Conservation (phyloP, 441 rosid species). For the Eruca vesicaria region DNA sequence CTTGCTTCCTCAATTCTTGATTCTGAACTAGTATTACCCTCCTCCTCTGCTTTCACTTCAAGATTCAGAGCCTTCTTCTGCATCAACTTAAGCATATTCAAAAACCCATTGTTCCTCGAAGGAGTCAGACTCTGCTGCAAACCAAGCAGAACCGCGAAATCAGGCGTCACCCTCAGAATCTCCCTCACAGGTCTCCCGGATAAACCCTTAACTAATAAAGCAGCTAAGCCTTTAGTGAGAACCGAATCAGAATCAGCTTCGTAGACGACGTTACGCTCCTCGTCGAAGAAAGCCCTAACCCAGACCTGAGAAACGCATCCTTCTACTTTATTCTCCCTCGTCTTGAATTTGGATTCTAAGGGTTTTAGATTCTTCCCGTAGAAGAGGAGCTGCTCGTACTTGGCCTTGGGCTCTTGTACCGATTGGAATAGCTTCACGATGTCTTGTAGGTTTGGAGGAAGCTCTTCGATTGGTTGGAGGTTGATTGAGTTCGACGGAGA, state of each 20-base stretch:
- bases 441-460: slow-evolving; percentile 72
- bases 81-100: slow-evolving; percentile 88
- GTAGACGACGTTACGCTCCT: slow-evolving; percentile 52
- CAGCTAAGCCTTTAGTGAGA: slow-evolving; percentile 80
- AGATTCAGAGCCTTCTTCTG: slow-evolving; percentile 73
- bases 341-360: slow-evolving; percentile 62
- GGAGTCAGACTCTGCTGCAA: slow-evolving; percentile 84
- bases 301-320: slow-evolving; percentile 93
- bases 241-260: slow-evolving; percentile 91
- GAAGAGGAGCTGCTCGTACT: slow-evolving; percentile 87
- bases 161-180: slow-evolving; percentile 68
- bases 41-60: slow-evolving; percentile 34
- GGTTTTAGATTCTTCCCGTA: slow-evolving; percentile 76
- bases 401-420: slow-evolving; percentile 60
- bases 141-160: slow-evolving; percentile 77
- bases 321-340: slow-evolving; percentile 75
- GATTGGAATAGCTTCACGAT: slow-evolving; percentile 61
- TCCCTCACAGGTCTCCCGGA: slow-evolving; percentile 76
- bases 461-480: slow-evolving; percentile 71
- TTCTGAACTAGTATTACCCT: slow-evolving; percentile 23
- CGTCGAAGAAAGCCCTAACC: slow-evolving; percentile 79
- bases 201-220: slow-evolving; percentile 71
- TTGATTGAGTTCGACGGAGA: slow-evolving; percentile 40
- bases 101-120: slow-evolving; percentile 82
- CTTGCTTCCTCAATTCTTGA: slow-evolving; percentile 11